These are phyloP conservation scores for Metarhizium album DNA, from an alignment of 2,329 filamentous ascomycete genomes.

Conservation along the genomic window DNA sequence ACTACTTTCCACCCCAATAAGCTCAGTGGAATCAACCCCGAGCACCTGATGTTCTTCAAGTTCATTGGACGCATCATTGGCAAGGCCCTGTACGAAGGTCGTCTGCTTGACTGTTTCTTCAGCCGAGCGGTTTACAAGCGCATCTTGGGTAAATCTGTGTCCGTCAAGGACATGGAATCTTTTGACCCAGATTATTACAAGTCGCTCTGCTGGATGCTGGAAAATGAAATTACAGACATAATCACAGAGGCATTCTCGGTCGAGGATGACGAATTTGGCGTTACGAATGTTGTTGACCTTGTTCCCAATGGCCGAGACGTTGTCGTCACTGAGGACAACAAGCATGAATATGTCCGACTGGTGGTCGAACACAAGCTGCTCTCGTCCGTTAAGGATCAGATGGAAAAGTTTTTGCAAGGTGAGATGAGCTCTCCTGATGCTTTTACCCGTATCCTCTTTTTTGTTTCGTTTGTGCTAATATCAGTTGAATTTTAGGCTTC, in stretches of 20 bases:
- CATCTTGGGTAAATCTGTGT: conserved; percentile 88
- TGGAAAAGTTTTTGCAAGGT: conserved; percentile 85
- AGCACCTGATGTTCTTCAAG: conserved; percentile 97
- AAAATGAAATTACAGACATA: conserved; percentile 97
- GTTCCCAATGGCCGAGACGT: conserved; percentile 83
- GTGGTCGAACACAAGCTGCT: conserved; percentile 91
- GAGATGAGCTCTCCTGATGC: conserved; percentile 25
- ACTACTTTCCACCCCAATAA: conserved; percentile 99
- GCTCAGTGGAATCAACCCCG: conserved; percentile 83
- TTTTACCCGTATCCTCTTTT: not conserved
- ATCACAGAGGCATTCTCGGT: conserved; percentile 94
- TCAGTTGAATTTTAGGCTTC: conserved; percentile 50
- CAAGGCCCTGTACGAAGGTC: conserved; percentile 92
- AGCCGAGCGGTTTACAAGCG: conserved; percentile 97
- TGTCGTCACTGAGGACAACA: conserved; percentile 93
- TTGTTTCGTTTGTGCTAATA: not conserved
- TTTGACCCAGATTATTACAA: conserved; percentile 99
- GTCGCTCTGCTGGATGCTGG: conserved; percentile 94
- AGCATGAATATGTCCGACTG: conserved; percentile 90
- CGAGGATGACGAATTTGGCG: conserved; percentile 89
- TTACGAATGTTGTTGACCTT: conserved; percentile 77
- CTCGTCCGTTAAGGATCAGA: conserved; percentile 85
- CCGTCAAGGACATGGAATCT: conserved; percentile 98
- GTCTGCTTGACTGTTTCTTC: conserved; percentile 96
- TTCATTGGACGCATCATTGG: conserved; percentile 98